Base-by-base conservation (phyloP, 441 rosid species). In the Croton setiger region DNA sequence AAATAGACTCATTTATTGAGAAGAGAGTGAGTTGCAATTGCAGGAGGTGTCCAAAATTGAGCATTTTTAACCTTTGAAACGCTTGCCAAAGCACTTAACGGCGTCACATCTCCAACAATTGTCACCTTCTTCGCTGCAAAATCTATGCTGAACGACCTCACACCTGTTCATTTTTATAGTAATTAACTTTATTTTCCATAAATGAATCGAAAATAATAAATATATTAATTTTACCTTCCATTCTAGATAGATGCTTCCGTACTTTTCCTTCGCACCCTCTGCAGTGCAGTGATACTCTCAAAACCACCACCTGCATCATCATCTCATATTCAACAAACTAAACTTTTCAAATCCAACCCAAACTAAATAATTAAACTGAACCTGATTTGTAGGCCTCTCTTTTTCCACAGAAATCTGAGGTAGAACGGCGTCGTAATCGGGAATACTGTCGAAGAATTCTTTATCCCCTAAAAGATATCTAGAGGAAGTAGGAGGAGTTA, bases 221-320 rank as follows among this genome's bases (percentile, higher is more conserved):
- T 37, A 37, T 4, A 37, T 1, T 4, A 37, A 37, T 0, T 1
- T 0, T 4, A 37, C 97, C 97, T 89, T 88, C 80, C 86, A 92
- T 76, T 87, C 86, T 92, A 60, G 97, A 94, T 49, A 92, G 78
- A 82, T 95, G 99, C 68, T 95, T 95, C 79, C 91, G 90, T 33
- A 92, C 82, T 90, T 95, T 92, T 63, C 91, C 95, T 72, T 84
- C 98, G 74, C 98, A 95, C 53, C 96, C 98, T 86, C 78, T 95
- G 85, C 98, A 92, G 76, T 95, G 98, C 61, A 95, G 74, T 60
- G 99, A 95, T 72, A 95, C 99, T 81, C 92, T 89, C 81, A 95
- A 69, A 41, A 84, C 97, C 63, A 95, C 98, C 47, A 92, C 96
- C 99, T 95, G 84, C 62, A 55, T 7, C 39, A 27, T 10, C 55